Evolutionary conservation across 176 grass and related monocot genomes (phyloP), one percentile per base, ranked within the genome.

Genomic region (Avena insularis): DNA sequence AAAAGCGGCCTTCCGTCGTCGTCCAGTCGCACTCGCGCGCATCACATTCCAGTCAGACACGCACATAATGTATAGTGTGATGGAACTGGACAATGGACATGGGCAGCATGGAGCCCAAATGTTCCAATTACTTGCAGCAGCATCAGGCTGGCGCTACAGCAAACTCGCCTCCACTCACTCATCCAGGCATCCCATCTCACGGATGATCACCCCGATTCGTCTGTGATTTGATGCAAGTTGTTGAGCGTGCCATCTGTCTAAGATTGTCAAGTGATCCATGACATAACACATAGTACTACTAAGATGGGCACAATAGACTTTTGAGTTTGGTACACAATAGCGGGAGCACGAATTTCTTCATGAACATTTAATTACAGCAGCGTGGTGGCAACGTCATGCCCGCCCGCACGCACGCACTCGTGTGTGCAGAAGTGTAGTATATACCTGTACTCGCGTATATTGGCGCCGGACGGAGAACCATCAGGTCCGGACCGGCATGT

Each of bases 401-500:
- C 40, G 40, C 40, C 0, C 38, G 64, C 29, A 15, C 53, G 76
- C 63, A 33, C 33, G 33, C 33, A 33, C 33, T 33, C 33, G 33
- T 33, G 33, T 33, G 13, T 6, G 19, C 23, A 57, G 47, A 53
- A 49, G 45, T 8, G 71, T 48, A 33, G 31, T 45, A 8, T 45
- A 10, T 9, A 48, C 46, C 66, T 81, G 79, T 25, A 40, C 55
- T 8, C 43, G 9, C 19, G 19, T 11, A 12, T 14, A 48, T 48
- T 4, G 51, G 5, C 67, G 47, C 6, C 33, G n/a, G 65, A 16
- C 55, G 8, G 61, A 17, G 43, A 43, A 19, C 50, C 46, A 57
- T 87, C 88, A 87, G 53, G 82, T 88, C 77, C 82, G 69, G 10
- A 90, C 85, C 46, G 88, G 77, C 81, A 84, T 43, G 62, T 75